Evolutionary conservation across 192 early-diverging fungal species (phyloP), one percentile per base, ranked within the genome.

Genomic region (Gryganskiella cystojenkinii): DNA sequence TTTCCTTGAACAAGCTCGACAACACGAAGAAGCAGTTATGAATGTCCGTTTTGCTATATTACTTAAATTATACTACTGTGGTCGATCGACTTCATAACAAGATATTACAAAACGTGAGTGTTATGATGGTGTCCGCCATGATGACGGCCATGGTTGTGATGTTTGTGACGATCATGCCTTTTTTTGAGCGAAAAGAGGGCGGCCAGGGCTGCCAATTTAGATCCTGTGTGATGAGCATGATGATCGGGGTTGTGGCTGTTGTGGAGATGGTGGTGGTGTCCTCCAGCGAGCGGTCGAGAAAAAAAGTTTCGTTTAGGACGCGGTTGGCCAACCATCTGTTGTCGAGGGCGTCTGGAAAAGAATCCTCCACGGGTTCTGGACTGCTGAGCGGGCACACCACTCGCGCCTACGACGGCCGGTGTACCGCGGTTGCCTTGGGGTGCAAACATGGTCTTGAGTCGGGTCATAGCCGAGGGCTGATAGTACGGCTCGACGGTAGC

Each of bases 391-490:
- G 4, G 35, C 42, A 6, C 3, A 22, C 19, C 7, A 3, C 56
- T 19, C 11, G 11, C 13, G 31, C 34, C 56, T 22, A 3, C 6
- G 15, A 4, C 17, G 15, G 31, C 10, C 35, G 35, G 4, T 3
- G 35, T 10, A 11, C 17, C 47, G 34, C 17, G 61, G 45, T 31
- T 25, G 11, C 50, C 49, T 3, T 19, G 33, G 20, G 52, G 52
- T 15, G 64, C 24, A 24, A 66, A 46, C 52, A 66, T 66, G 27
- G 0, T 42, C 53, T 56, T 66, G 27, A 66, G 53, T 8, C 64
- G 64, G 8, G 33, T 43, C 53, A 66, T 66, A 8, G 64, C 13
- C 1, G 64, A 66, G 0, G 64, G 64, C 0, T 33, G 2, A 28
- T 54, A 11, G 11, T 66, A 55, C 24, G 43, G 20, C 28, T 54